phyloP scores from a whole-genome alignment of 2,329 filamentous ascomycete genomes.

The Geosmithia putterillii region DNA sequence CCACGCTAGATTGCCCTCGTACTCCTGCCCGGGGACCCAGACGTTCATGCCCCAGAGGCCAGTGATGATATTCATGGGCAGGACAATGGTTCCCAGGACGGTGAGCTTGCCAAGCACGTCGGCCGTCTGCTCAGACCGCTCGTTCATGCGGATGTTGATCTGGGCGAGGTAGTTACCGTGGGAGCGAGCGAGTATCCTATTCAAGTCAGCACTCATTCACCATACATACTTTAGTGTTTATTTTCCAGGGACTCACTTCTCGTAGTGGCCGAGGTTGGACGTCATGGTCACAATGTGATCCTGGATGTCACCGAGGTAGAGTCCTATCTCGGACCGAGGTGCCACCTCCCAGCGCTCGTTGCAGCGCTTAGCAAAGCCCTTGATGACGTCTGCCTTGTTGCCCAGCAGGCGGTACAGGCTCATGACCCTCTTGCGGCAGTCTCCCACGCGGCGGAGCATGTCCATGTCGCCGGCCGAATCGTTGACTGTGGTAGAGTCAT shows the following conservation, averaged over 20 bases:
- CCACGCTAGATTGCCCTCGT: slow-evolving; percentile 63
- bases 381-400: slow-evolving; percentile 98
- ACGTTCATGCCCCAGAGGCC: slow-evolving; percentile 99
- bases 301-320: slow-evolving; percentile 96
- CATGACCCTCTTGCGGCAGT: slow-evolving; percentile 97
- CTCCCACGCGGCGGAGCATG: slow-evolving; percentile 86
- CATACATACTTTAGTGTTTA: not conserved
- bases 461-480: slow-evolving; percentile 70
- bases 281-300: slow-evolving; percentile 99
- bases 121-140: slow-evolving; percentile 88
- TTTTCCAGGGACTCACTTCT: slow-evolving; percentile 52
- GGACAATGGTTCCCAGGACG: slow-evolving; percentile 88
- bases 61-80: slow-evolving; percentile 98
- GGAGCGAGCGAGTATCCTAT: slow-evolving; percentile 73
- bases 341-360: slow-evolving; percentile 98
- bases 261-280: slow-evolving; percentile 86
- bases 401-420: slow-evolving; percentile 82
- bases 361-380: slow-evolving; percentile 95
- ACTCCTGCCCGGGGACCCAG: slow-evolving; percentile 83
- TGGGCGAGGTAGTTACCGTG: slow-evolving; percentile 98
- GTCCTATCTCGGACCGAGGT: slow-evolving; percentile 87
- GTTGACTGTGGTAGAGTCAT: slow-evolving; percentile 27
- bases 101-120: slow-evolving; percentile 92
- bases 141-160: slow-evolving; percentile 98
- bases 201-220: not conserved